Conservation (phyloP, 805 yeast genomes). For the Ogataea nakhonphanomensis region DNA sequence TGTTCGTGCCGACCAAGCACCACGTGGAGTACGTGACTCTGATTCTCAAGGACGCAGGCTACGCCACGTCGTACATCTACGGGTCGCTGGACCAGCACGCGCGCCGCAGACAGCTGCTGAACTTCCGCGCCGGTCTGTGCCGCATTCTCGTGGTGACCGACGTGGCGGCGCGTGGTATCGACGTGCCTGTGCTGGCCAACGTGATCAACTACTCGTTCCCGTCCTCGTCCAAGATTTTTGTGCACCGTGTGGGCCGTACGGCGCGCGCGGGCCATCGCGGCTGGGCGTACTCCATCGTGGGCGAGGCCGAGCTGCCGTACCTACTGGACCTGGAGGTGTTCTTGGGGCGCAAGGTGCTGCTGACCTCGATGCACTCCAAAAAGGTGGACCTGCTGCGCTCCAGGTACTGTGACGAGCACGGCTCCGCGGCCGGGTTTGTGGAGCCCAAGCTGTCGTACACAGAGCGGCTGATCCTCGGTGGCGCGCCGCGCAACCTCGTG, state of each 20-base stretch:
- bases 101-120: slow-evolving; percentile 79
- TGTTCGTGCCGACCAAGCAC: slow-evolving; percentile 95
- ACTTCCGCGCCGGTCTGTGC: slow-evolving; percentile 81
- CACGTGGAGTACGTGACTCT: slow-evolving; percentile 89
- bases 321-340: slow-evolving; percentile 86
- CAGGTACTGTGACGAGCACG: slow-evolving; percentile 40
- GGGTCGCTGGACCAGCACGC: slow-evolving; percentile 96
- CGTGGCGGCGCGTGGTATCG: slow-evolving; percentile 98
- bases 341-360: slow-evolving; percentile 73
- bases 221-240: slow-evolving; percentile 85
- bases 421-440: slow-evolving; percentile 26
- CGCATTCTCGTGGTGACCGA: slow-evolving; percentile 93
- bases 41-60: slow-evolving; percentile 73
- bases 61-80: slow-evolving; percentile 81
- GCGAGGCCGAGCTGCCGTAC: slow-evolving; percentile 85
- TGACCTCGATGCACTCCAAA: slow-evolving; percentile 67
- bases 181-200: slow-evolving; percentile 93
- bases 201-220: slow-evolving; percentile 91
- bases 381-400: slow-evolving; percentile 50
- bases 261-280: slow-evolving; percentile 99
- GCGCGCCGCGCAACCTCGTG: slow-evolving; percentile 67
- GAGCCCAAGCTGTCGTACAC: slow-evolving; percentile 69
- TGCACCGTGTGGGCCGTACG: slow-evolving; percentile 98
- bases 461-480: slow-evolving; percentile 76
- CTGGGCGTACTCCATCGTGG: slow-evolving; percentile 91